Percentiles rank a stretch among this genome's conserved stretches.
phyloP scores from a whole-genome alignment of 2,329 filamentous ascomycete species.

The Trichoderma pleuroti region DNA sequence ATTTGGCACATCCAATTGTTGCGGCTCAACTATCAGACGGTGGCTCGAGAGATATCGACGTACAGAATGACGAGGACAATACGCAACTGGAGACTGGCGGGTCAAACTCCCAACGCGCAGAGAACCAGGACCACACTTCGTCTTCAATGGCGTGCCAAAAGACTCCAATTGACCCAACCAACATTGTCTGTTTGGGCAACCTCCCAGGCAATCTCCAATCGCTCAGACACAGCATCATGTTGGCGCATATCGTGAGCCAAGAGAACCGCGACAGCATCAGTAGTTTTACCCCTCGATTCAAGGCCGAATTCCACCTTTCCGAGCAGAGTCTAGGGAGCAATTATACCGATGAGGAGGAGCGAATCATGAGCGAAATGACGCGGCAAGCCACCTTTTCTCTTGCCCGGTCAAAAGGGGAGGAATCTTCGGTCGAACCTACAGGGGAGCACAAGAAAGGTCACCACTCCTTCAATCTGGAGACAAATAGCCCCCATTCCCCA shows the following conservation, averaged over 20 bases:
- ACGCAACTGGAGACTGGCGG: neutral
- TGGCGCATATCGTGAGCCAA: slow-evolving; percentile 16
- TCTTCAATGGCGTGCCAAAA: slow-evolving; percentile 37
- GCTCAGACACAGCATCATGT: slow-evolving; percentile 22
- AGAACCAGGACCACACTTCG: neutral
- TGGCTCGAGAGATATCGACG: slow-evolving; percentile 21
- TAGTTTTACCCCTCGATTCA: slow-evolving; percentile 8
- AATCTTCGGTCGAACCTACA: neutral
- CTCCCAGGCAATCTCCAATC: slow-evolving; percentile 46
- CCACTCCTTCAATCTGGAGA: neutral
- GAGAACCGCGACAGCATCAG: slow-evolving; percentile 7
- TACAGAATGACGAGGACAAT: neutral
- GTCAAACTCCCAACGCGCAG: neutral
- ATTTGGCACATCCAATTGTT: slow-evolving; percentile 43
- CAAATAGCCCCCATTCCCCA: slow-evolving; percentile 20
- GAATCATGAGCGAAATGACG: slow-evolving; percentile 30
- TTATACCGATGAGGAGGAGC: slow-evolving; percentile 53
- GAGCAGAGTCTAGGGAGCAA: slow-evolving; percentile 51
- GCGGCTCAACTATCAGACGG: slow-evolving; percentile 26
- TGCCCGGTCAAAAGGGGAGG: neutral
- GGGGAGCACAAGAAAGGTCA: slow-evolving; percentile 14
- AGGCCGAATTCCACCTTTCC: slow-evolving; percentile 22
- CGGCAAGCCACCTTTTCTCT: slow-evolving; percentile 25
- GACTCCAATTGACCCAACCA: slow-evolving; percentile 49
- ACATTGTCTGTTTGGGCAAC: slow-evolving; percentile 53